Evolutionary conservation across 1,139 yeast genomes (phyloP), one percentile per base, ranked within the genome.

Genomic region (Suhomyces ambrosiae): DNA sequence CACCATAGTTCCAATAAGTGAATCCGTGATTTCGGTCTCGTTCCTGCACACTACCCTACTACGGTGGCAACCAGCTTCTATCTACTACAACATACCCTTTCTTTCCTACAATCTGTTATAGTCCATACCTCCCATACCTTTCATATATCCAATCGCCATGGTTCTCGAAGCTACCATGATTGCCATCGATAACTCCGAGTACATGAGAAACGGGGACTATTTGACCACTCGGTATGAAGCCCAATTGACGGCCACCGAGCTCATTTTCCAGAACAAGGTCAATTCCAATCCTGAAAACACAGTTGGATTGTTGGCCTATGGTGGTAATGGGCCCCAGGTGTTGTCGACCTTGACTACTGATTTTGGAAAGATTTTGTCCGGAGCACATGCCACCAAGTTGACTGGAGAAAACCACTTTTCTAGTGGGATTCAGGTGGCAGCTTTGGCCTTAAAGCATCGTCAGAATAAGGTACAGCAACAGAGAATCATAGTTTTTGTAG

Each of bases 91-190:
- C n/a, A n/a, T n/a, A n/a, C n/a, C n/a, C n/a, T n/a, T n/a, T n/a
- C n/a, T n/a, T n/a, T n/a, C n/a, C n/a, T n/a, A n/a, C n/a, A n/a
- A n/a, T n/a, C n/a, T n/a, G n/a, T n/a, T n/a, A n/a, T n/a, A n/a
- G n/a, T n/a, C 21, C 5, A 18, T 8, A 5, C 5, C 21, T 18
- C 8, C 21, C 5, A 18, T 8, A 18, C 21, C 21, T 18, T 8
- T 18, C n/a, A 18, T 8, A 5, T 10, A 12, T 8, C 23, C 26
- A 15, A 13, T 26, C 52, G 62, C 47, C 35, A 88, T 88, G 96
- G 96, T 84, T 49, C 79, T 90, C 56, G 97, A 92, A 68, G 97
- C 98, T 47, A 86, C 97, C 13, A 90, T 92, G 87, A 79, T 92
- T 49, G 88, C 89, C 53, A 79, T 92, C 56, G 98, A 94, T 68